Base-by-base conservation (phyloP, 1,139 yeast genomes). In the Martiniozyma asiatica region DNA sequence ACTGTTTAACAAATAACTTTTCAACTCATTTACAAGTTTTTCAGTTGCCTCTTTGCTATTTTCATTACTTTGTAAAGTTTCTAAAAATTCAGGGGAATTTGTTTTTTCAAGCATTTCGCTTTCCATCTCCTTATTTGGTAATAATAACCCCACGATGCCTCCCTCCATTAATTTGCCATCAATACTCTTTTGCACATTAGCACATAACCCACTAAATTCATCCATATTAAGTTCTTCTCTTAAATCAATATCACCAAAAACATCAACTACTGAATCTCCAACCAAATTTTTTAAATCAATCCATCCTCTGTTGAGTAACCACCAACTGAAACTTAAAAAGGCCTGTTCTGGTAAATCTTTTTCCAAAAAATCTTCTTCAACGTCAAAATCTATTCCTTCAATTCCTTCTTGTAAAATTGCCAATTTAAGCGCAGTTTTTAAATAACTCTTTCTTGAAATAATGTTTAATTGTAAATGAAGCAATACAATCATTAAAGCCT, bases 271-370 rank as follows among this genome's bases (percentile, higher is more conserved):
- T 5, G 70, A 61, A 1, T 55, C 52, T 45, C 72, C 72, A 20
- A 84, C 69, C 22, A 65, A 54, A 28, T 64, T 59, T 29, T 71
- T 65, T 31, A 79, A 57, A 29, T 63, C 61, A 22, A 61, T 50
- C 89, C 92, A 84, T 2, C 97, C 97, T 42, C 74, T 70, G 53
- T 89, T 85, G 35, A 89, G 62, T 30, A 89, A 57, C 95, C 96
- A 89, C 96, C 97, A 89, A 42, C 87, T 75, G 40, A 84, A 69
- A 2, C 94, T 79, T 36, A 89, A 63, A 50, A 81, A 89, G 34
- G 85, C 78, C 46, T 89, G 87, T 50, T 84, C 94, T 30, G 77
- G 69, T 23, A 65, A 55, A 43, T 39, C 37, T 17, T 27, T 31
- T 11, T 38, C 40, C 6, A 15, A 17, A 4, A 67, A 69, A n/a